These are phyloP conservation scores for Rheum nobile DNA, from an alignment of 148 eudicot species.

Conservation along the genomic window DNA sequence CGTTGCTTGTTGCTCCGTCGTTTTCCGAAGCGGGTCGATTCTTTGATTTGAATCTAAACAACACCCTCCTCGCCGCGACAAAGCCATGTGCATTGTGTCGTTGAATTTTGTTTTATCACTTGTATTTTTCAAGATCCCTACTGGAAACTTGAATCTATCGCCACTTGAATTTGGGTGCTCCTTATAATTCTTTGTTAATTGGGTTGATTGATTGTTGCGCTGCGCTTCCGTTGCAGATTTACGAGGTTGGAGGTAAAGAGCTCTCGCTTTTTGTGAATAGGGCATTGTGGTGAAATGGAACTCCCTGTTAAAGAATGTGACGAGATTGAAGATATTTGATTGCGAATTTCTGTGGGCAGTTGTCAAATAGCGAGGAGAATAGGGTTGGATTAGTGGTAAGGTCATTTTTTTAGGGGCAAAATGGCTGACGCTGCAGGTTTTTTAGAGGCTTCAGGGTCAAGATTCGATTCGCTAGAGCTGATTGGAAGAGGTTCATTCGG, in stretches of 20 bases:
- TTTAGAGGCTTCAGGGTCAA: slow-evolving; percentile 66
- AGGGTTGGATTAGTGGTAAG: slow-evolving; percentile 5
- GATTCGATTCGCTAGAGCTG: slow-evolving; percentile 75
- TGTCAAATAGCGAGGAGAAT: not conserved
- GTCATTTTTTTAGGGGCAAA: not conserved
- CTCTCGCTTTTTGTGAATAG: slow-evolving; percentile 11
- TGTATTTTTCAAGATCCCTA: slow-evolving; percentile 3
- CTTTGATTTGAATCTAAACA: not conserved
- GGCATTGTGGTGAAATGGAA: slow-evolving; percentile 15
- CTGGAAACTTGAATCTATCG: not conserved
- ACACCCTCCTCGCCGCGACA: slow-evolving; percentile 5
- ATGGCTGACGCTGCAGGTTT: slow-evolving; percentile 78
- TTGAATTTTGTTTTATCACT: not conserved
- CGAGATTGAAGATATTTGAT: slow-evolving; percentile 20
- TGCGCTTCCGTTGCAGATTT: slow-evolving; percentile 22
- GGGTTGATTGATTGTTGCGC: not conserved
- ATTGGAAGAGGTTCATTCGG: slow-evolving; percentile 98
- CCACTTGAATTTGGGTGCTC: not conserved
- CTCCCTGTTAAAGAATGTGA: slow-evolving; percentile 22
- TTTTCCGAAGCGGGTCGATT: slow-evolving; percentile 16
- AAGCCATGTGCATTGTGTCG: slow-evolving; percentile 4
- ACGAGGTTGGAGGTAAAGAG: slow-evolving; percentile 7
- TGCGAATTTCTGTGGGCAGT: slow-evolving; percentile 8
- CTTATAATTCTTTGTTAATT: not conserved
- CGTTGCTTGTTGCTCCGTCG: slow-evolving; percentile 32